phyloP scores from a whole-genome alignment of 2,329 filamentous ascomycete genomes.

The Colletotrichum sp. region DNA sequence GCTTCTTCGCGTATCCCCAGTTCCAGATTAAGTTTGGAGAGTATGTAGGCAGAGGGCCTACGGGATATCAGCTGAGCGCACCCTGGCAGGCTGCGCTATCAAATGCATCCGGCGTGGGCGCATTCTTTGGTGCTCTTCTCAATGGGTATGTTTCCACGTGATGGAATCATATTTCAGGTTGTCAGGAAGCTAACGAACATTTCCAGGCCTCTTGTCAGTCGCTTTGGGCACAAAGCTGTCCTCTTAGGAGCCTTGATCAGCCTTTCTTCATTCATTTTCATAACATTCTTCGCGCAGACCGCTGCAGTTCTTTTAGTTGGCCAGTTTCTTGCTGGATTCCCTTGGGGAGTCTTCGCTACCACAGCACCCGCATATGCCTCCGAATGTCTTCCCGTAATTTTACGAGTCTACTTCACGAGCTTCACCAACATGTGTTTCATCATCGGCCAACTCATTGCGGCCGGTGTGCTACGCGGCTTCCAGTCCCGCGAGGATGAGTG shows the following conservation, averaged over 20 bases:
- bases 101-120: slow-evolving; percentile 44
- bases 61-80: slow-evolving; percentile 37
- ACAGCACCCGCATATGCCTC: slow-evolving; percentile 53
- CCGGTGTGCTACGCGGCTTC: slow-evolving; percentile 42
- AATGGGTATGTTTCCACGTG: slow-evolving; percentile 34
- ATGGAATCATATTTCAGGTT: not conserved
- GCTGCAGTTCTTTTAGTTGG: slow-evolving; percentile 35
- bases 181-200: not conserved
- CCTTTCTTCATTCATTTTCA: not conserved
- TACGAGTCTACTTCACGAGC: slow-evolving; percentile 48
- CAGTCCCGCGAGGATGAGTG: slow-evolving; percentile 38
- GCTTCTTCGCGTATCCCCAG: slow-evolving; percentile 31
- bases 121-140: slow-evolving; percentile 47
- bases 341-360: slow-evolving; percentile 48
- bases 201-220: not conserved
- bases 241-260: not conserved
- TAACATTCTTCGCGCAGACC: slow-evolving; percentile 22
- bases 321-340: slow-evolving; percentile 38
- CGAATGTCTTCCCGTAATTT: slow-evolving; percentile 41
- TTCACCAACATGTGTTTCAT: slow-evolving; percentile 47
- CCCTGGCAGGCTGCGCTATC: slow-evolving; percentile 49
- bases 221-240: not conserved
- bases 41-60: slow-evolving; percentile 18
- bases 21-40: slow-evolving; percentile 31
- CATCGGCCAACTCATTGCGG: slow-evolving; percentile 44